Conservation (phyloP, 768 basidiomycete species). For the Lactarius tabidus region DNA sequence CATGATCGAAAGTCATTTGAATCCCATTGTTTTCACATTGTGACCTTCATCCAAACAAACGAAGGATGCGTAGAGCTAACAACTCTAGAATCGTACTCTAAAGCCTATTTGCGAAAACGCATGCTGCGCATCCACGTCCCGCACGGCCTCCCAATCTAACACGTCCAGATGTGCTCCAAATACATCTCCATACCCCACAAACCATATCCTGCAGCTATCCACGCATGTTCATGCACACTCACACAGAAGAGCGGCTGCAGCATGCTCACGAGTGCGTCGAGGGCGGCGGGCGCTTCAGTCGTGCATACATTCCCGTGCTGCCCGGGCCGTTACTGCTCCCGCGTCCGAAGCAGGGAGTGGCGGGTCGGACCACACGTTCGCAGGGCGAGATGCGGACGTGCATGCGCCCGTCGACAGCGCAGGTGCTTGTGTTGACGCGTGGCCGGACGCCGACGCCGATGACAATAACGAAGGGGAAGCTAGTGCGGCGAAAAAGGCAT, state of each 20-base stretch:
- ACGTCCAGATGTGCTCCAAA: slow-evolving; percentile 80
- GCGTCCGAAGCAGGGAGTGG: not conserved
- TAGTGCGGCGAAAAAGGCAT: slow-evolving; percentile 10
- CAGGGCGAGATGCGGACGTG: not conserved
- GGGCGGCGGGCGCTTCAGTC: not conserved
- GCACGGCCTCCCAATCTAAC: slow-evolving; percentile 72
- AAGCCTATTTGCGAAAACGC: not conserved
- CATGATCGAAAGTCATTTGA: not conserved
- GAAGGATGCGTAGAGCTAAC: too few species aligned
- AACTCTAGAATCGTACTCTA: not conserved
- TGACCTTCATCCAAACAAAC: not conserved
- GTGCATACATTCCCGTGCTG: not conserved
- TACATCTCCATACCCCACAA: slow-evolving; percentile 91
- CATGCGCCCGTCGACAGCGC: slow-evolving; percentile 7
- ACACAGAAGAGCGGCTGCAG: slow-evolving; percentile 76
- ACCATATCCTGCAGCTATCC: slow-evolving; percentile 80
- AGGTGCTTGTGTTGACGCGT: slow-evolving; percentile 11
- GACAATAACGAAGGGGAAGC: not conserved
- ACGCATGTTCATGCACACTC: slow-evolving; percentile 80
- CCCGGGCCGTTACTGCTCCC: not conserved
- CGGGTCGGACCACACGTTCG: not conserved
- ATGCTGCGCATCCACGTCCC: slow-evolving; percentile 27
- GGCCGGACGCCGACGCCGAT: slow-evolving; percentile 11
- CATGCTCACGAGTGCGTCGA: slow-evolving; percentile 42
- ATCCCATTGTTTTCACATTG: not conserved